Conservation (phyloP, 1,284 basidiomycete genomes). For the Marasmius tenuissimus region DNA sequence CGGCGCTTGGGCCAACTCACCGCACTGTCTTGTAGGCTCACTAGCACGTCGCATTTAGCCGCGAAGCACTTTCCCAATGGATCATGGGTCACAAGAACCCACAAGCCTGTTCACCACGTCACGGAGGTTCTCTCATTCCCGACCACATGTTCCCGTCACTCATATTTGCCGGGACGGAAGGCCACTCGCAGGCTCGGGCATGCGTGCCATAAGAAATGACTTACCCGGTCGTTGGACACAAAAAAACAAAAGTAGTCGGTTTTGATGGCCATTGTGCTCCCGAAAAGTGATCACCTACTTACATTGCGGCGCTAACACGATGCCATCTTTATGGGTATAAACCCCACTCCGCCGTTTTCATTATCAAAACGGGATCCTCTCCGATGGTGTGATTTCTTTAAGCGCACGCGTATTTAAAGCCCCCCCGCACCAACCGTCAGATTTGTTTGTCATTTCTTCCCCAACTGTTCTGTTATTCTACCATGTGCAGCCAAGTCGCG, state of each 20-base stretch:
- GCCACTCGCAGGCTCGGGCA: not conserved
- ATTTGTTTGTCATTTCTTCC: not conserved
- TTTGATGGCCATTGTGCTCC: not conserved
- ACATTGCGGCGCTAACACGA: not conserved
- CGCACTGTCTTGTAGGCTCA: too few relatives aligned
- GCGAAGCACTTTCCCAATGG: too few relatives aligned
- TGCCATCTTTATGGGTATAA: not conserved
- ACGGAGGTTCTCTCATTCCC: too few relatives aligned
- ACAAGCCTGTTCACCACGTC: too few relatives aligned
- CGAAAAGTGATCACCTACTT: not conserved
- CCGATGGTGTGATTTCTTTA: not conserved
- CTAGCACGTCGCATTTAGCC: too few relatives aligned
- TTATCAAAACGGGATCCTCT: not conserved
- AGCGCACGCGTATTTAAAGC: not conserved
- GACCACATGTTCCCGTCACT: too few relatives aligned
- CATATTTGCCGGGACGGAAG: not conserved
- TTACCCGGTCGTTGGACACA: not conserved
- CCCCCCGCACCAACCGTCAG: not conserved
- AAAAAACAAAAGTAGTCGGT: not conserved
- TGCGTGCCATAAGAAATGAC: not conserved
- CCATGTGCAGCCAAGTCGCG: constrained; percentile 60
- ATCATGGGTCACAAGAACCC: too few relatives aligned
- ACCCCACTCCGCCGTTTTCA: constrained; percentile 1
- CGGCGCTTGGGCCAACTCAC: too few relatives aligned
- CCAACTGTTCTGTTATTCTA: constrained; percentile 2